Base-by-base conservation (phyloP, 306 rosid genomes). In the Glycine soja region DNA sequence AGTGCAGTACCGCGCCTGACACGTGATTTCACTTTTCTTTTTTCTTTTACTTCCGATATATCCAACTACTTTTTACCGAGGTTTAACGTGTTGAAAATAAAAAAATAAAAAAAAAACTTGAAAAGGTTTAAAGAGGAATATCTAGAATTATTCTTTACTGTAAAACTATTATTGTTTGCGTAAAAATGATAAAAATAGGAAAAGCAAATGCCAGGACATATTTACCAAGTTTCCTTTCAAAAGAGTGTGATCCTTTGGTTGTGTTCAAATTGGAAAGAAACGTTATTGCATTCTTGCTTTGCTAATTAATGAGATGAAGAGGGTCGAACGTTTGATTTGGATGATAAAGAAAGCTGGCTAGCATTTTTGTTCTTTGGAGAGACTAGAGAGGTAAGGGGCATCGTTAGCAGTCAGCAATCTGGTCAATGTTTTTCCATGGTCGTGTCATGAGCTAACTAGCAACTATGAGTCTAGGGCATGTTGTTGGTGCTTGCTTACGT, bases 11-110 rank as follows among this genome's bases (percentile, higher is more conserved):
- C 15, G 63, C 36, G 46, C 13, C 0, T 32, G 52, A 70, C 85
- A 76, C 85, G 82, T 80, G 76, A 7, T 63, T 64, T 14, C 43
- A 0, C 4, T 6, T 36, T 16, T 53, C 46, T 38, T 36, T 38
- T 18, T 15, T 40, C 40, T 16, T 43, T 0, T 24, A 24, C 69
- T 54, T 74, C 67, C 52, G 56, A 16, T 46, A 53, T 30, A 10
- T n/a, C 4, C 34, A 16, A 16, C 12, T 3, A 8, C 11, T 57
- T 42, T 8, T 45, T 45, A 38, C 43, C 43, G 43, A 38, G 43
- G 43, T 38, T 38, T 4, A 38, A 38, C 1, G 38, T 3, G 6
- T 38, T 38, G 43, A 38, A 2, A 38, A 38, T 38, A 38, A 0
- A 38, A 38, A 38, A 38, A 36, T 2, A 4, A 24, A 24, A 38